Percentiles rank a stretch among this genome's conserved stretches.
Evolutionary conservation across 78 protist species (phyloP).

Genomic region (Mastigamoeba balamuthi): DNA sequence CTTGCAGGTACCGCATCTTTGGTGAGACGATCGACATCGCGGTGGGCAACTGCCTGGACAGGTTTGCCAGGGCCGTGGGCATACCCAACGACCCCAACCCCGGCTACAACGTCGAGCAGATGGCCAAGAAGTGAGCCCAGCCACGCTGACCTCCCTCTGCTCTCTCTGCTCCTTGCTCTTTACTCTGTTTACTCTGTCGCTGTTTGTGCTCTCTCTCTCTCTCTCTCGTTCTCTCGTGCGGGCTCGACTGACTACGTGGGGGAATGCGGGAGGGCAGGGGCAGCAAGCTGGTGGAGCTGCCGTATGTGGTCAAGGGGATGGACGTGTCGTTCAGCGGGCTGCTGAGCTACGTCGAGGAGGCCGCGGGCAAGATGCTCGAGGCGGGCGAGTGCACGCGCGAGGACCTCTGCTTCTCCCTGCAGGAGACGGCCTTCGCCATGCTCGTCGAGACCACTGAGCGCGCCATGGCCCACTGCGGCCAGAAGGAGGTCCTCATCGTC

Average conservation of each 20-base stretch:
- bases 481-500: conserved; percentile 86
- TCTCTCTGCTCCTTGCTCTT: not conserved
- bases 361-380: not conserved
- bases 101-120: conserved; percentile 97
- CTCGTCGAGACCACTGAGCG: conserved; percentile 96
- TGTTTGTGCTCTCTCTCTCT: not conserved
- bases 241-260: no score
- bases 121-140: conserved; percentile 53
- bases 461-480: conserved; percentile 92
- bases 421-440: conserved; percentile 96
- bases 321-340: conserved; percentile 90
- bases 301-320: conserved; percentile 94
- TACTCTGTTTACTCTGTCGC: not conserved
- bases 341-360: conserved; percentile 53
- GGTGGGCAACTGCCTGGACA: conserved; percentile 91
- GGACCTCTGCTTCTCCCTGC: conserved; percentile 86
- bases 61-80: conserved; percentile 68
- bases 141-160: not conserved
- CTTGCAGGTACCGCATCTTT: conserved; percentile 88
- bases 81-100: conserved; percentile 97
- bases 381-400: conserved; percentile 34
- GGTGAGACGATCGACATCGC: conserved; percentile 99
- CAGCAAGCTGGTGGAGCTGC: conserved; percentile 62
- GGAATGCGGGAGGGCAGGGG: conserved; percentile 47
- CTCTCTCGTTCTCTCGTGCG: no score